Evolutionary conservation across 768 basidiomycete genomes (phyloP).

Genomic region (Suillus alpinus): DNA sequence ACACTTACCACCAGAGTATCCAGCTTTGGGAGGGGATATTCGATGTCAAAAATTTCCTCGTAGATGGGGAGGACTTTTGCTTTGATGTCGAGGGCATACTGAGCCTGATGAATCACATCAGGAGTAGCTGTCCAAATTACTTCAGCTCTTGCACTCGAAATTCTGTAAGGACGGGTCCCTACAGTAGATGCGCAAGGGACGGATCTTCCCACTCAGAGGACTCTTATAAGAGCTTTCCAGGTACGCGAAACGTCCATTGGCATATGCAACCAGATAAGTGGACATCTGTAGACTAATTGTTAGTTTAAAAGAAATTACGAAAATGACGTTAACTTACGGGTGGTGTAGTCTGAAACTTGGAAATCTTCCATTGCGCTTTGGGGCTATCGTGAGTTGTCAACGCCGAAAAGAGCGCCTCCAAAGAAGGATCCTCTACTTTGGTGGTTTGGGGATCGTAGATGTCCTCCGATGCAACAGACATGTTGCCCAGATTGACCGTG

Average conservation of each 20-base stretch:
- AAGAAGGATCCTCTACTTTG: conserved; percentile 29
- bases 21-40: conserved; percentile 90
- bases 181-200: conserved; percentile 87
- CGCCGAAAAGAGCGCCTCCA: conserved; percentile 41
- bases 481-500: conserved; percentile 83
- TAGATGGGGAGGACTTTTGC: conserved; percentile 81
- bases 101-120: conserved; percentile 79
- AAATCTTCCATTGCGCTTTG: conserved; percentile 69
- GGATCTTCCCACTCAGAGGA: conserved; percentile 73
- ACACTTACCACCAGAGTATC: conserved; percentile 79
- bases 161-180: conserved; percentile 15
- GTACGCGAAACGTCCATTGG: conserved; percentile 75
- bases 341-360: conserved; percentile 78
- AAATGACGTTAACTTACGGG: conserved; percentile 34
- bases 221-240: conserved; percentile 75
- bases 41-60: conserved; percentile 89
- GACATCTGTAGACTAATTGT: conserved; percentile 51
- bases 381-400: conserved; percentile 35
- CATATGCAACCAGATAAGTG: conserved; percentile 85
- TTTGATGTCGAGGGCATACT: conserved; percentile 88
- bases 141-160: neutral
- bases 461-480: conserved; percentile 69
- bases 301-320: neutral
- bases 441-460: conserved; percentile 35
- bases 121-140: conserved; percentile 55